Evolutionary conservation across 1,284 basidiomycete genomes (phyloP).

Genomic region (Peniophora sp.): DNA sequence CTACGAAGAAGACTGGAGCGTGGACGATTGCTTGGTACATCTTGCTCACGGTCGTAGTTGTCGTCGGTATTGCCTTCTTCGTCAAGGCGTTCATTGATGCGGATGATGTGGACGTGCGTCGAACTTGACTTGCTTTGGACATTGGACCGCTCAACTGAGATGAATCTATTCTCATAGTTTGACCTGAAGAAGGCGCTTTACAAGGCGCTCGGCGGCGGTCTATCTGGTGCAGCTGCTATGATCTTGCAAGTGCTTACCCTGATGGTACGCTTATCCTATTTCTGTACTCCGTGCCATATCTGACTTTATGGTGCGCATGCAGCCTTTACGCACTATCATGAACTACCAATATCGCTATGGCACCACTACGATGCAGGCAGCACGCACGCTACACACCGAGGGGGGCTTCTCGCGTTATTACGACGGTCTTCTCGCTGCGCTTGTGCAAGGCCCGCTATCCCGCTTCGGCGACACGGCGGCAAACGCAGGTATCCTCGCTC

Average conservation of each 20-base stretch:
- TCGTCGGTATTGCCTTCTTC: slow-evolving; percentile 39
- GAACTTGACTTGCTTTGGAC: not conserved
- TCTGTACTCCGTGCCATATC: not conserved
- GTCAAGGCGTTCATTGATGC: slow-evolving; percentile 65
- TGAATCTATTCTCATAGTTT: slow-evolving; percentile 39
- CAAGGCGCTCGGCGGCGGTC: slow-evolving; percentile 76
- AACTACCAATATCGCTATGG: slow-evolving; percentile 89
- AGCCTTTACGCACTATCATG: slow-evolving; percentile 82
- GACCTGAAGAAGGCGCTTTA: slow-evolving; percentile 69
- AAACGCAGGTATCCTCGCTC: slow-evolving; percentile 72
- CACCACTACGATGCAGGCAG: slow-evolving; percentile 59
- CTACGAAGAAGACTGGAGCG: slow-evolving; percentile 16
- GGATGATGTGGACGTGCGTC: slow-evolving; percentile 55
- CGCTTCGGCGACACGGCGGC: slow-evolving; percentile 89
- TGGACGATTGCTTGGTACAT: slow-evolving; percentile 24
- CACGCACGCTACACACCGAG: slow-evolving; percentile 61
- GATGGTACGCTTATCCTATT: slow-evolving; percentile 42
- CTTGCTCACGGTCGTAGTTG: slow-evolving; percentile 24
- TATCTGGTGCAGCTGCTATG: slow-evolving; percentile 87
- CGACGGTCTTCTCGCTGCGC: slow-evolving; percentile 73
- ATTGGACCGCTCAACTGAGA: not conserved
- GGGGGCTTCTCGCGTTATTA: slow-evolving; percentile 81
- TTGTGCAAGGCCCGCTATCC: slow-evolving; percentile 70
- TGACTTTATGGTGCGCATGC: slow-evolving; percentile 2
- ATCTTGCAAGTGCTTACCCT: slow-evolving; percentile 80